A percentile compares a stretch with the other conserved stretches of the same genome.
These are phyloP conservation scores for Eremochloa ophiuroides DNA, from an alignment of 176 grass and related monocot genomes.

Conservation along the genomic window DNA sequence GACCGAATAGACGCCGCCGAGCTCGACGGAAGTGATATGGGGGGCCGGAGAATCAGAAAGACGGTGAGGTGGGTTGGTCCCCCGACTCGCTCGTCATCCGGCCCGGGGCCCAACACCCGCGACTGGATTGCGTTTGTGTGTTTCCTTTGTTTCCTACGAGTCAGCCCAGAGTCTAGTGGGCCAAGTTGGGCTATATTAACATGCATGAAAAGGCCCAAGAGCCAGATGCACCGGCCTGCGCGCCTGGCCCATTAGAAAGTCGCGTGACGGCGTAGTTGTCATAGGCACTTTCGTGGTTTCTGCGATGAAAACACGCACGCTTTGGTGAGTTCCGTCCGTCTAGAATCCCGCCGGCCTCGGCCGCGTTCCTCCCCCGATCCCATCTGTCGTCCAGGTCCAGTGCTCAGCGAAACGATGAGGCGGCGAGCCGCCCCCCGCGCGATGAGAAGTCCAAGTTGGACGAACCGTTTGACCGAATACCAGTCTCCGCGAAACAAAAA, in stretches of 20 bases:
- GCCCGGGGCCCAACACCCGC: not conserved
- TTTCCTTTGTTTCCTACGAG: not conserved
- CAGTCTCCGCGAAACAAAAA: not conserved
- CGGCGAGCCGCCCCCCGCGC: no score
- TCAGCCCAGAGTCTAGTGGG: not conserved
- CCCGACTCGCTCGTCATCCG: not conserved
- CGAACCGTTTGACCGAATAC: conserved; percentile 21
- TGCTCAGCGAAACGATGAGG: no score
- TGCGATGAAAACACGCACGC: no score
- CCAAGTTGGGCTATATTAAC: not conserved
- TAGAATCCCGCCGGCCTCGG: no score
- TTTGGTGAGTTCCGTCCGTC: no score
- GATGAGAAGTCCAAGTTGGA: conserved; percentile 16
- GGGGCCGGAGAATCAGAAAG: not conserved
- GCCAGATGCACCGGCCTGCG: no score
- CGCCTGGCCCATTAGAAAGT: no score
- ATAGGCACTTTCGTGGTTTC: no score
- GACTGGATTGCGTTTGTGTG: not conserved
- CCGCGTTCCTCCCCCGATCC: no score
- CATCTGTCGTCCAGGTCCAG: no score
- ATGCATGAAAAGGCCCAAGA: no score
- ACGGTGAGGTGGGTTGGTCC: not conserved
- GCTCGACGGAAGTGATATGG: conserved; percentile 8
- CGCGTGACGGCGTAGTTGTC: no score
- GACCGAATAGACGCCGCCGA: conserved; percentile 2